Evolutionary conservation across 106 monocot genomes (phyloP).

Genomic region (Phalaenopsis aphrodite): DNA sequence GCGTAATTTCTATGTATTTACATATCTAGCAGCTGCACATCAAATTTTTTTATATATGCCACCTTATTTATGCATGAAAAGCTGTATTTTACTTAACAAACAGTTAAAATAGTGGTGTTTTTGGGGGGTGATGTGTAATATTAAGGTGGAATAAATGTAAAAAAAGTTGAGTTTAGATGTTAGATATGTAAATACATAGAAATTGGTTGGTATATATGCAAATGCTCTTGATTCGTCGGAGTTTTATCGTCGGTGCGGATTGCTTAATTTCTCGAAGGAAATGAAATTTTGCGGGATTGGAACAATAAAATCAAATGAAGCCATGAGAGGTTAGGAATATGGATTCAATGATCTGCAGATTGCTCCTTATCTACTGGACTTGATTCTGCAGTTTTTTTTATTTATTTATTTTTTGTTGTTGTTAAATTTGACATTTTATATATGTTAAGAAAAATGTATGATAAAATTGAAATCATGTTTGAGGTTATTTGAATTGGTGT

Average conservation of each 20-base stretch:
- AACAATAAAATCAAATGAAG: background rate
- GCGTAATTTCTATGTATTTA: no score
- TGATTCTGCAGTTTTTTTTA: background rate
- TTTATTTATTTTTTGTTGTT: background rate
- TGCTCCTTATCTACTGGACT: background rate
- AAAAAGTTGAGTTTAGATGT: no score
- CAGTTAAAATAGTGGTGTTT: no score
- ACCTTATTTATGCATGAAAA: no score
- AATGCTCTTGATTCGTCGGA: slow-evolving; percentile 1
- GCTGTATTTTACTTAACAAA: no score
- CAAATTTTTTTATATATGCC: no score
- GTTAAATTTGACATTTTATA: background rate
- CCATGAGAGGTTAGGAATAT: background rate
- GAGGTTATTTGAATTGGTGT: background rate
- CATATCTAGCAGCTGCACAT: no score
- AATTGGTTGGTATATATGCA: no score
- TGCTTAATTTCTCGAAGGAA: background rate
- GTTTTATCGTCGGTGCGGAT: background rate
- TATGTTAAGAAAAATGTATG: background rate
- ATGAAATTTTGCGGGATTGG: slow-evolving; percentile 2
- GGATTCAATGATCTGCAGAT: background rate
- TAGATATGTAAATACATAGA: no score
- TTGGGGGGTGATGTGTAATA: no score
- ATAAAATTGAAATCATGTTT: background rate
- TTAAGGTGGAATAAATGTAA: no score